Percentiles rank a stretch among this genome's conserved stretches.
Conservation (phyloP, 495 filamentous ascomycete genomes). For the Tetracladium marchalianum region DNA sequence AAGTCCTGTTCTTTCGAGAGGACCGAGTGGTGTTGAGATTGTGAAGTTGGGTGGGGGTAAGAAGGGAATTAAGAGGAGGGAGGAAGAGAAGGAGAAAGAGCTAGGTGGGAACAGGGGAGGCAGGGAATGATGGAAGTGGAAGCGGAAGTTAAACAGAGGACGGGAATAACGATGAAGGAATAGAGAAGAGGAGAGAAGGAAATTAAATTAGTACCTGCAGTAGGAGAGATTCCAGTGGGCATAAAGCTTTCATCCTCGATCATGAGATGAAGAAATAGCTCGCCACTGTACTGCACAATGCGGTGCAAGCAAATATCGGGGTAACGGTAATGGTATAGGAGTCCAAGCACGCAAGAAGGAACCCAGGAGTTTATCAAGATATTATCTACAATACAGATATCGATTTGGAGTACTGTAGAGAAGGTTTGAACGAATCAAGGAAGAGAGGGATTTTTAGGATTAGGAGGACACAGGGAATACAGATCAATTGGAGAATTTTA, state of each 20-base stretch:
- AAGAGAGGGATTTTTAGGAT: not conserved
- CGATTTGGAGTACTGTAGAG: not conserved
- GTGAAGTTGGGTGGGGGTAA: not conserved
- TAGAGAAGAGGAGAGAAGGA: conserved; percentile 3
- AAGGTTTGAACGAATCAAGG: not conserved
- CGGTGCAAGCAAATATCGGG: too few relatives aligned
- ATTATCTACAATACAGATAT: too few relatives aligned
- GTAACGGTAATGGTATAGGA: too few relatives aligned
- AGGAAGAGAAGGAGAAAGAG: not conserved
- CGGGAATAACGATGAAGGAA: conserved; percentile 39
- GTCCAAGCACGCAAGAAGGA: too few relatives aligned
- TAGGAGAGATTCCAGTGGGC: not conserved
- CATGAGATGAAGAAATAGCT: too few relatives aligned
- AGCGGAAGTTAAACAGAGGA: conserved; percentile 39
- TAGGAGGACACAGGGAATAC: too few relatives aligned
- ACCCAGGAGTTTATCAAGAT: too few relatives aligned
- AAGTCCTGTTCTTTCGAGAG: not conserved
- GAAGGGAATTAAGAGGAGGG: not conserved
- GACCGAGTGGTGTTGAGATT: not conserved
- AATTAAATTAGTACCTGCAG: not conserved
- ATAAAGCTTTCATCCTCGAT: not conserved
- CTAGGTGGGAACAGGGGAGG: not conserved
- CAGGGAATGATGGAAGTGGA: not conserved
- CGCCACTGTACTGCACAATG: too few relatives aligned
- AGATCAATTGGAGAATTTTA: too few relatives aligned